Conservation (phyloP, 805 yeast genomes). For the Schwanniomyces occidentalis region DNA sequence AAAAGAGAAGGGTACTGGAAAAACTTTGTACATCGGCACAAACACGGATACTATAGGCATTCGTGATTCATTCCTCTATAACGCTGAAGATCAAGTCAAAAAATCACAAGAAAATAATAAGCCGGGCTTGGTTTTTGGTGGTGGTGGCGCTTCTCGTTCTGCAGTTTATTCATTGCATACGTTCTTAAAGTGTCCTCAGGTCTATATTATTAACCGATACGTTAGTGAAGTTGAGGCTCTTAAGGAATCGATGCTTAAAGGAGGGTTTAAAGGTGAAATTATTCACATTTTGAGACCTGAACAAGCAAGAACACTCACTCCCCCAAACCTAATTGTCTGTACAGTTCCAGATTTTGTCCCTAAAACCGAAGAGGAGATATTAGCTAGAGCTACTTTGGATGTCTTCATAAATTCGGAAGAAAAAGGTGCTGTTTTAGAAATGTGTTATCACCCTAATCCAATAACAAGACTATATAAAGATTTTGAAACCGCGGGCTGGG, state of each 20-base stretch:
- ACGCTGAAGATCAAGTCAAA: slow-evolving; percentile 6
- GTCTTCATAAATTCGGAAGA: slow-evolving; percentile 20
- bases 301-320: slow-evolving; percentile 17
- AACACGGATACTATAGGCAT: slow-evolving; percentile 36
- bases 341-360: slow-evolving; percentile 33
- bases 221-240: slow-evolving; percentile 25
- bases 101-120: slow-evolving; percentile 2
- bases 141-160: slow-evolving; percentile 36
- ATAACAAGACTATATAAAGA: slow-evolving; percentile 23
- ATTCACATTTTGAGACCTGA: slow-evolving; percentile 22
- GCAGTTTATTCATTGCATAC: slow-evolving; percentile 29
- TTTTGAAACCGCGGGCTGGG: slow-evolving; percentile 24
- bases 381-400: slow-evolving; percentile 24
- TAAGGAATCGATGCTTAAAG: slow-evolving; percentile 15
- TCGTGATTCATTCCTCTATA: slow-evolving; percentile 23
- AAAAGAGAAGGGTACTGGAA: slow-evolving; percentile 10
- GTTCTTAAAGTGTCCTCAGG: slow-evolving; percentile 23
- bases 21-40: slow-evolving; percentile 23
- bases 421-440: slow-evolving; percentile 29
- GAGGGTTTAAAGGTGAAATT: slow-evolving; percentile 27
- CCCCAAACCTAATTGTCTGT: slow-evolving; percentile 24
- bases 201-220: slow-evolving; percentile 31
- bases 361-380: slow-evolving; percentile 18
- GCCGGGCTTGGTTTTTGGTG: slow-evolving; percentile 35
- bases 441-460: slow-evolving; percentile 36